Conservation (phyloP, 2,329 filamentous ascomycete species). For the Didymella exigua region DNA sequence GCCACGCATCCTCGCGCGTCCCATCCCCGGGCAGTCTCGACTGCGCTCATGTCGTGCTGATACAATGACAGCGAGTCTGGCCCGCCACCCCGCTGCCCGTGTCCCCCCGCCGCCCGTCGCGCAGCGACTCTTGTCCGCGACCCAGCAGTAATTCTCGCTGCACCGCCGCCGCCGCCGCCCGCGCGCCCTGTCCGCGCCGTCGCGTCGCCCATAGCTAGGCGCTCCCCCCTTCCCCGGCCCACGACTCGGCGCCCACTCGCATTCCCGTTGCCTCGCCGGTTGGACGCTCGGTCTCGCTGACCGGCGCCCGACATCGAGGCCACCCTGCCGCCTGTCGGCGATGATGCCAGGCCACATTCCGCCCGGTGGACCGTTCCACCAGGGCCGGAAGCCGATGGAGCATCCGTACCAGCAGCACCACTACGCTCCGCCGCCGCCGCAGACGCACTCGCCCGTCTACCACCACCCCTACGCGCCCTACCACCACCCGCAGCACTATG, state of each 20-base stretch:
- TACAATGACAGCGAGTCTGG: constrained; percentile 40
- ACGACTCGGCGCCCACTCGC: constrained; percentile 7
- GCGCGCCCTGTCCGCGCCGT: constrained; percentile 64
- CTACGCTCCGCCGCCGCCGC: constrained; percentile 42
- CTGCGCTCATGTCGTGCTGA: constrained; percentile 46
- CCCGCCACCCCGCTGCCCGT: constrained; percentile 28
- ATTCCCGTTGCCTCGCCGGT: constrained; percentile 46
- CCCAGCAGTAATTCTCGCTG: constrained; percentile 36
- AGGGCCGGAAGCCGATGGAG: constrained; percentile 50
- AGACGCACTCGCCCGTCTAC: constrained; percentile 47
- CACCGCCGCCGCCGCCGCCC: constrained; percentile 19
- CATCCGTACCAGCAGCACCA: constrained; percentile 35
- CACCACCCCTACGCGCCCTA: constrained; percentile 48
- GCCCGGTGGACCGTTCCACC: constrained; percentile 47
- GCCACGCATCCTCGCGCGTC: constrained; percentile 11
- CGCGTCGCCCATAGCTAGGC: constrained; percentile 45
- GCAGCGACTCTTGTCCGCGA: constrained; percentile 34
- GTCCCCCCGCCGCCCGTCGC: constrained; percentile 29
- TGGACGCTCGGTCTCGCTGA: constrained; percentile 45
- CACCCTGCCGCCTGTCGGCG: constrained; percentile 54
- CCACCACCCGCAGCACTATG: constrained; percentile 48
- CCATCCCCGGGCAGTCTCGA: constrained; percentile 31
- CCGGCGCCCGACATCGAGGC: constrained; percentile 49
- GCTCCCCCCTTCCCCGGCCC: constrained; percentile 45
- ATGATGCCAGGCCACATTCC: constrained; percentile 70